Evolutionary conservation across 352 stramenopile genomes (phyloP), one percentile per base, ranked within the genome.

Genomic region (Globisporangium viniferum): DNA sequence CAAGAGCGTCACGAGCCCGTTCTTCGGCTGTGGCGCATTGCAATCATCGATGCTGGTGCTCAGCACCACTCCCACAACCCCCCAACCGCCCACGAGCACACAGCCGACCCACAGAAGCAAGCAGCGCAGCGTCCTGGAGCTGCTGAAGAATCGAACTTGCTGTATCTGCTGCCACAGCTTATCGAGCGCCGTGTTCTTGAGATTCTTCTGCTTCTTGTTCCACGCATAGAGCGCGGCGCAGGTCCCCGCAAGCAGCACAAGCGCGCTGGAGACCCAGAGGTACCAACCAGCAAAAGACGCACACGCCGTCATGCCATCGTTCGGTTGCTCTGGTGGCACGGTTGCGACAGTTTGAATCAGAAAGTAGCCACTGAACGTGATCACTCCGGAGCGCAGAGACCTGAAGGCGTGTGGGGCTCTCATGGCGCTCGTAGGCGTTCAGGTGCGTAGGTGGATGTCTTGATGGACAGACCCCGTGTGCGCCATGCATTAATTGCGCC

Each of bases 221-320:
- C 41, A 53, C 2, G 12, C 22, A 15, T 44, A 56, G 18, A 46
- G 22, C n/a, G 31, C 55, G 18, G 51, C 35, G 24, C n/a, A 2
- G 3, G 14, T 35, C 5, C 22, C 36, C 14, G 44, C 35, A 14
- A 69, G 29, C 22, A 64, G 31, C 46, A 18, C 41, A 1, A 69
- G 44, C 5, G 41, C 64, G 31, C 64, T 54, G 0, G 64, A 64
- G 9, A 61, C 9, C 44, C 56, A 69, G 41, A 69, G 55, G 27
- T 35, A 69, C 22, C 29, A 29, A 33, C 29, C 41, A 33, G 35
- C 55, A 5, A 53, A 14, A 10, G 20, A 22, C n/a, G 9, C 48
- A 44, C 63, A 49, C 46, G 9, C 29, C 15, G 31, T 18, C 35
- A 15, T 12, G 7, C 12, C 33, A 33, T 33, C 56, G 8, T 53